Evolutionary conservation across 2,329 filamentous ascomycete species (phyloP).

Genomic region (Fusarium fracticaudum): DNA sequence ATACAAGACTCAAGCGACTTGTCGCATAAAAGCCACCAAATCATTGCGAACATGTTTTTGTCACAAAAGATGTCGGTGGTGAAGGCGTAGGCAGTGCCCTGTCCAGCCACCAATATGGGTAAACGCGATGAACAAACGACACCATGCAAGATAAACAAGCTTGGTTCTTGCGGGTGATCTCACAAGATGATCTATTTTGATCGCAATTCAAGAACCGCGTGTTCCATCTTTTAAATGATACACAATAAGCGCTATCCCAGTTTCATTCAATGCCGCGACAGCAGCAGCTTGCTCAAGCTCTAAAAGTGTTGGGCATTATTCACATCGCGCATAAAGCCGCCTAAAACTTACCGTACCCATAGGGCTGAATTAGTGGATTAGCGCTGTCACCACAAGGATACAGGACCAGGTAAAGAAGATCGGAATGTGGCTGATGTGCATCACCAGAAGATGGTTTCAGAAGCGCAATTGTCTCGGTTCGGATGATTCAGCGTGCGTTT

Average conservation of each 20-base stretch:
- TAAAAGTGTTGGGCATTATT: background rate
- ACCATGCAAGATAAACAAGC: background rate
- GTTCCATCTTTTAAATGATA: rapidly evolving
- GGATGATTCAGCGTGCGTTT: background rate
- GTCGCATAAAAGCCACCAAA: background rate
- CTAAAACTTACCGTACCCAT: background rate
- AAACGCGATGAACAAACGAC: background rate
- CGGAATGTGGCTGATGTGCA: background rate
- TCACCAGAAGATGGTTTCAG: rapidly evolving
- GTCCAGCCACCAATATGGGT: background rate
- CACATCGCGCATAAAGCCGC: background rate
- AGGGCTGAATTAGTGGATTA: background rate
- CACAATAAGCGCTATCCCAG: background rate
- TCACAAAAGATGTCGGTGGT: background rate
- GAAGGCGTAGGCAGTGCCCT: background rate
- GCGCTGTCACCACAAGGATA: background rate
- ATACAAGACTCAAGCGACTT: rapidly evolving
- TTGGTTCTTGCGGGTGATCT: background rate
- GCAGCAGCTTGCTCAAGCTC: background rate
- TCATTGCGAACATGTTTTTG: background rate
- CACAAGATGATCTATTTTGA: background rate
- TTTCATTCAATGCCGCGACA: background rate
- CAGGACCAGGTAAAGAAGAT: background rate
- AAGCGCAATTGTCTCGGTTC: background rate
- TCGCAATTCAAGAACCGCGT: rapidly evolving